These are phyloP conservation scores for Dovyalis caffra DNA, from an alignment of 345 rosid species.

Conservation along the genomic window DNA sequence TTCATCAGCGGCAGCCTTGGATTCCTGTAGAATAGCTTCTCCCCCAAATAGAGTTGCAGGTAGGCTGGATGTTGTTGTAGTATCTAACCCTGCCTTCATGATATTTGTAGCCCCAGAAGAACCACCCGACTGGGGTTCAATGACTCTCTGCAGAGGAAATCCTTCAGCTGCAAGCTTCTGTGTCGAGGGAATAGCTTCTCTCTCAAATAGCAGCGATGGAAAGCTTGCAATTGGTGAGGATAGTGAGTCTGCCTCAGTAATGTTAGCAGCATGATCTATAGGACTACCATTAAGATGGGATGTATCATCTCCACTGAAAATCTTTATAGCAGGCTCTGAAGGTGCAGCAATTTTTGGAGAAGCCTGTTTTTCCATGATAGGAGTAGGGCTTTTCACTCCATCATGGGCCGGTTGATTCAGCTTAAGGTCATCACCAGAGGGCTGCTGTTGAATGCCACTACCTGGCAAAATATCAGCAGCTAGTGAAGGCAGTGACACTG, in stretches of 20 bases:
- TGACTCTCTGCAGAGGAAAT: constrained; percentile 22
- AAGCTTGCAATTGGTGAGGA: constrained; percentile 21
- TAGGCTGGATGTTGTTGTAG: neutral
- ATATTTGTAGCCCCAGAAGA: constrained; percentile 9
- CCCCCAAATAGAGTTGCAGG: constrained; percentile 2
- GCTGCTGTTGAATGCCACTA: constrained; percentile 26
- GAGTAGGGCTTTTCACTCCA: constrained; percentile 16
- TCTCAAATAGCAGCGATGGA: constrained; percentile 24
- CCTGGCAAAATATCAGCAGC: constrained; percentile 26
- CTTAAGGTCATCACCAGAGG: constrained; percentile 26
- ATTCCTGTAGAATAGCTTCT: constrained; percentile 5
- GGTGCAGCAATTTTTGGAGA: constrained; percentile 22
- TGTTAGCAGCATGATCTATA: constrained; percentile 10
- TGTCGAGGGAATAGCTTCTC: constrained; percentile 23
- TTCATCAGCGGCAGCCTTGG: constrained; percentile 11
- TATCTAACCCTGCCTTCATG: constrained; percentile 4
- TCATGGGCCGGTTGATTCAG: constrained; percentile 20
- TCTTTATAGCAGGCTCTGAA: constrained; percentile 35
- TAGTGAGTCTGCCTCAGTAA: constrained; percentile 1
- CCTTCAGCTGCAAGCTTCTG: constrained; percentile 21
- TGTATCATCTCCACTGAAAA: constrained; percentile 15
- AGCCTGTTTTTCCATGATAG: constrained; percentile 15
- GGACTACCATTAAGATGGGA: constrained; percentile 13
- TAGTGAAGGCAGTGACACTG: constrained; percentile 21
- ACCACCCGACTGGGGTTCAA: constrained; percentile 14